Evolutionary conservation across 2,329 filamentous ascomycete genomes (phyloP), one percentile per base, ranked within the genome.

Genomic region (Trichoderma simmonsii): DNA sequence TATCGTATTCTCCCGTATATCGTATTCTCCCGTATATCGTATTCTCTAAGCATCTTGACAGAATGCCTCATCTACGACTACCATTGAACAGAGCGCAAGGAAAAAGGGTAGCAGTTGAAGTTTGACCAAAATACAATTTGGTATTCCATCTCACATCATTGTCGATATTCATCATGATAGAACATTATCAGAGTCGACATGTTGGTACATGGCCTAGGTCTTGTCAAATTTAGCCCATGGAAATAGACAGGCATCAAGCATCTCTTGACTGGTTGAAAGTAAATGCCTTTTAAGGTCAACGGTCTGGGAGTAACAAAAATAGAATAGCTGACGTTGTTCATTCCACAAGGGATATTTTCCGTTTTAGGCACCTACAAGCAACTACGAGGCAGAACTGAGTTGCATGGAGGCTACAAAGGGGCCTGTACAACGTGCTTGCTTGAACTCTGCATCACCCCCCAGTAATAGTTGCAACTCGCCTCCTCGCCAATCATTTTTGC

Each of bases 401-500:
- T 66, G 24, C 26, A 26, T 8, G n/a, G 36, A 30, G 24, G 14
- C 24, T 0, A 11, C 61, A 43, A 48, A 28, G n/a, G 18, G 6
- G 26, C 60, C 21, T 43, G 14, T 63, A 43, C 60, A 12, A 12
- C 4, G 36, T n/a, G 26, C 36, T 48, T 43, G 14, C 24, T 28
- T 26, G 36, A 36, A 18, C 34, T 24, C 15, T 28, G 61, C 6
- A 64, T 11, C n/a, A 24, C 39, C 28, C 39, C 43, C 48, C 21
- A 34, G 64, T 57, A n/a, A 21, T 36, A 67, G 64, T 67, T 67
- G 30, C 21, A 57, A 57, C 21, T 36, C 14, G 26, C n/a, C 30
- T 57, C 64, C 60, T 39, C n/a, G 43, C 64, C 48, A 67, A 57
- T 56, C 48, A 21, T 9, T 65, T 36, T 30, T 15, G 5, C 15